Base-by-base conservation (phyloP, 805 yeast genomes). In the Kluyveromyces dobzhanskii region DNA sequence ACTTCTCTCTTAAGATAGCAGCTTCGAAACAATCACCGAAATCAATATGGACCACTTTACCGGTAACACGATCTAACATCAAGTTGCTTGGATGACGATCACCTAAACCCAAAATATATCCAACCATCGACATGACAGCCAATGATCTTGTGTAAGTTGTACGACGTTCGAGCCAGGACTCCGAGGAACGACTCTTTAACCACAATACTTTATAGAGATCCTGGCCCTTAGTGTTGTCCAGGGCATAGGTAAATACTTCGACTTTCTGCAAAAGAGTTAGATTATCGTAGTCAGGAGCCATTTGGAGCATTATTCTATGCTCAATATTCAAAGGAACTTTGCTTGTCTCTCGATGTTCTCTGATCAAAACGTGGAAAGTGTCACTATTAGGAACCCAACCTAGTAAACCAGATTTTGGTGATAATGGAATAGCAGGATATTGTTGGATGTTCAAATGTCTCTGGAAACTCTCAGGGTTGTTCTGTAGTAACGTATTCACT, bases 21-120 rank as follows among this genome's bases (percentile, higher is more conserved):
- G 97, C 96, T 59, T 92, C 99, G 55, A 92, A 92, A 73, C 99
- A 92, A 59, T 92, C 99, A 48, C 98, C 99, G 63, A 90, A 92
- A 70, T 92, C 99, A 62, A 92, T 90, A 57, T 92, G 99, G 28
- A 92, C 75, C 37, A 92, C 96, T 54, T 90, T 87, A 44, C 99
- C 99, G 0, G 97, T 86, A 36, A 81, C 75, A 46, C 96, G 69
- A 59, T 90, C 95, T 63, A 92, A 74, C 97, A 92, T 85, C 63
- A 92, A 71, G 56, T 92, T 92, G 23, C 97, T 85, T 19, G 98
- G 98, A 62, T 92, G 99, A 45, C 99, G 76, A 59, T 92, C 99
- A 44, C 99, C 99, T 16, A 92, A 70, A 11, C 99, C 99, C 17
- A 92, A 69, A 39, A 92, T 90, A 59, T 92, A 92, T 1, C 99